phyloP scores from a whole-genome alignment of 2,329 filamentous ascomycete genomes.

The Cladosporium sp. region DNA sequence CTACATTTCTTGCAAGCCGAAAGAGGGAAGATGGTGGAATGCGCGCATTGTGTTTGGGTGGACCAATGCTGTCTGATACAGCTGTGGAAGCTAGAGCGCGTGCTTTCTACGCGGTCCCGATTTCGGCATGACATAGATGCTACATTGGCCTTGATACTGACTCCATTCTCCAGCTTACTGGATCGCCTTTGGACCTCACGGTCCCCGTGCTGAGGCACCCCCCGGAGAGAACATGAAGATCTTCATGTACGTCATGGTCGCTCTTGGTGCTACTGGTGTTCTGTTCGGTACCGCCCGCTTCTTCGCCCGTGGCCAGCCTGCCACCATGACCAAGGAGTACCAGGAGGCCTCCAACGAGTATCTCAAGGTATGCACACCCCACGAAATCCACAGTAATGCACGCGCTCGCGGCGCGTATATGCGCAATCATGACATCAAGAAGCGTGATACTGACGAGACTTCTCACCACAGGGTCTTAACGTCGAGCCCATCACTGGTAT shows the following conservation, averaged over 20 bases:
- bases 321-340: conserved; percentile 95
- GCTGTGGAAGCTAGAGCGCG: background rate
- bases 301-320: conserved; percentile 70
- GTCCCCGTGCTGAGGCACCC: conserved; percentile 78
- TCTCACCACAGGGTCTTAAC: conserved; percentile 66
- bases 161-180: conserved; percentile 74
- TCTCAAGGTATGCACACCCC: conserved; percentile 69
- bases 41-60: background rate
- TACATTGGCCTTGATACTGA: background rate
- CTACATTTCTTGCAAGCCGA: background rate
- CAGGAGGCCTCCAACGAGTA: conserved; percentile 95
- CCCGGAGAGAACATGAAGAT: conserved; percentile 84
- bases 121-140: background rate
- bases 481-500: conserved; percentile 85
- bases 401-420: background rate
- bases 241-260: conserved; percentile 68
- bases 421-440: background rate
- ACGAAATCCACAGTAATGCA: background rate
- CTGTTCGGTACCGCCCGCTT: conserved; percentile 72
- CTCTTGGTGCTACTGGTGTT: conserved; percentile 64
- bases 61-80: conserved; percentile 10
- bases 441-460: conserved; percentile 21
- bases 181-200: conserved; percentile 97
- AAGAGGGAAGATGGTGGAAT: background rate
- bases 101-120: background rate